Percentiles rank a stretch among this genome's conserved stretches.
Conservation (phyloP, 1,139 yeast species). For the Lizanozyma gosingica region DNA sequence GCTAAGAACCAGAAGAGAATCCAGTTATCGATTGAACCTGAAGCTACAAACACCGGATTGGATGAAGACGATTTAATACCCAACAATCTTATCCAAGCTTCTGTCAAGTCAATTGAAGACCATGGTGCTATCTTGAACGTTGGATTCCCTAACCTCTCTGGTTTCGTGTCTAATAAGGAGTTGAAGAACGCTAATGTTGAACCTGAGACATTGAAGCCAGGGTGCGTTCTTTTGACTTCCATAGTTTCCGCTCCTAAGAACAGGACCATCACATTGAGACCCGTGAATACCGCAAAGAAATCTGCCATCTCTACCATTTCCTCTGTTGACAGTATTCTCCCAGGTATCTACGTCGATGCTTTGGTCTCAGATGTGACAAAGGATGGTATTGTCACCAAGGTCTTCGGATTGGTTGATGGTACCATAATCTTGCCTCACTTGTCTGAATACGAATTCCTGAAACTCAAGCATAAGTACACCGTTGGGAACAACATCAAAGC, state of each 20-base stretch:
- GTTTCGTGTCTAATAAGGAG: slow-evolving; percentile 73
- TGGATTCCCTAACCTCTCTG: slow-evolving; percentile 49
- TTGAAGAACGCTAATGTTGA: slow-evolving; percentile 19
- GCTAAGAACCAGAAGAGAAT: slow-evolving; percentile 43
- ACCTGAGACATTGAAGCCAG: slow-evolving; percentile 17
- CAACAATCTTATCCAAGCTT: slow-evolving; percentile 65
- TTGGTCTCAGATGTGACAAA: slow-evolving; percentile 49
- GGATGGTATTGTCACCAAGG: slow-evolving; percentile 59
- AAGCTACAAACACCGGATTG: slow-evolving; percentile 51
- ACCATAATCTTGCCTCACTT: slow-evolving; percentile 63
- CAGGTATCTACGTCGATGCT: slow-evolving; percentile 78
- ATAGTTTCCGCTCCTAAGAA: slow-evolving; percentile 34
- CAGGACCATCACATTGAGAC: slow-evolving; percentile 57
- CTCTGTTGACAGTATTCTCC: slow-evolving; percentile 69
- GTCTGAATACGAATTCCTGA: slow-evolving; percentile 35
- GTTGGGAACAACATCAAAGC: slow-evolving; percentile 62
- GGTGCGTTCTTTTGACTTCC: slow-evolving; percentile 44
- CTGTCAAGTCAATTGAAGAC: slow-evolving; percentile 77
- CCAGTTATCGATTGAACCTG: slow-evolving; percentile 70
- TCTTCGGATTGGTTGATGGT: slow-evolving; percentile 69
- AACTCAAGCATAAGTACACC: slow-evolving; percentile 52
- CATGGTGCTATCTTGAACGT: slow-evolving; percentile 76
- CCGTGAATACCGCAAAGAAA: slow-evolving; percentile 31
- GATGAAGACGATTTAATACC: slow-evolving; percentile 56
- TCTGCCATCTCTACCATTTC: slow-evolving; percentile 46